These are phyloP conservation scores for Coemansia biformis DNA, from an alignment of 192 early-diverging fungal species.

Conservation along the genomic window DNA sequence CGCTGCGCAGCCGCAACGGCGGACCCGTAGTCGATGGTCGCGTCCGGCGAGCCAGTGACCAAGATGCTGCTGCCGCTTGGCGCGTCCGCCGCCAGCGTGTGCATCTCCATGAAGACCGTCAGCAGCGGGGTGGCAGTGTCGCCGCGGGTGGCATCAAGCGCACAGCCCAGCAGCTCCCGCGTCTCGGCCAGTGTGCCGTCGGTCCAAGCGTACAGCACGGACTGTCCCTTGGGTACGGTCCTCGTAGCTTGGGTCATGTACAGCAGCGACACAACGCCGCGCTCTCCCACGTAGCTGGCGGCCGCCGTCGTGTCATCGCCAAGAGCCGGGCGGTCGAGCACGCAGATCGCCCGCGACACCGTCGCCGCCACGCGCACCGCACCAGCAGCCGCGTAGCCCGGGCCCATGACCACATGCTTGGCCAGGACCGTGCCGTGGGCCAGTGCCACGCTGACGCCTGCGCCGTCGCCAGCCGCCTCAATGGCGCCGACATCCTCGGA, in stretches of 20 bases:
- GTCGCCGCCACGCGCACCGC: slow-evolving; percentile 1
- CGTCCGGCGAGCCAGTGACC: slow-evolving; percentile 8
- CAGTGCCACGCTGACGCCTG: slow-evolving; percentile 37
- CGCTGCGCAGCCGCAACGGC: slow-evolving; percentile 11
- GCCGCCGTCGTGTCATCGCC: slow-evolving; percentile 23
- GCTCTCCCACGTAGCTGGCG: slow-evolving; percentile 9
- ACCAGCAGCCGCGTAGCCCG: slow-evolving; percentile 50
- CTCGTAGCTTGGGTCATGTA: slow-evolving; percentile 30
- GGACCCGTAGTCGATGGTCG: slow-evolving; percentile 22
- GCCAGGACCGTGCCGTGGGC: slow-evolving; percentile 40
- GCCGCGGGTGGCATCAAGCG: slow-evolving; percentile 6
- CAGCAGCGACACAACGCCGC: slow-evolving; percentile 20
- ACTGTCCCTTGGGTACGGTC: slow-evolving; percentile 24
- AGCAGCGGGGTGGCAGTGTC: slow-evolving; percentile 7
- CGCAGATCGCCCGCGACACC: slow-evolving; percentile 45
- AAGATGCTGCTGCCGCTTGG: background rate
- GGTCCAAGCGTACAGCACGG: slow-evolving; percentile 22
- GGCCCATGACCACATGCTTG: slow-evolving; percentile 49
- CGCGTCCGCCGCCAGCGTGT: slow-evolving; percentile 5
- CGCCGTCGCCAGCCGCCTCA: slow-evolving; percentile 18
- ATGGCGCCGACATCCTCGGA: slow-evolving; percentile 49
- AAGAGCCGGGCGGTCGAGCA: slow-evolving; percentile 44
- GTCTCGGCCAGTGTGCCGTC: slow-evolving; percentile 7
- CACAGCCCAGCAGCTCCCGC: slow-evolving; percentile 4
- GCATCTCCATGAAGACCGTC: slow-evolving; percentile 13